Evolutionary conservation across 176 grass and related monocot genomes (phyloP), one percentile per base, ranked within the genome.

Genomic region (Poa annua): DNA sequence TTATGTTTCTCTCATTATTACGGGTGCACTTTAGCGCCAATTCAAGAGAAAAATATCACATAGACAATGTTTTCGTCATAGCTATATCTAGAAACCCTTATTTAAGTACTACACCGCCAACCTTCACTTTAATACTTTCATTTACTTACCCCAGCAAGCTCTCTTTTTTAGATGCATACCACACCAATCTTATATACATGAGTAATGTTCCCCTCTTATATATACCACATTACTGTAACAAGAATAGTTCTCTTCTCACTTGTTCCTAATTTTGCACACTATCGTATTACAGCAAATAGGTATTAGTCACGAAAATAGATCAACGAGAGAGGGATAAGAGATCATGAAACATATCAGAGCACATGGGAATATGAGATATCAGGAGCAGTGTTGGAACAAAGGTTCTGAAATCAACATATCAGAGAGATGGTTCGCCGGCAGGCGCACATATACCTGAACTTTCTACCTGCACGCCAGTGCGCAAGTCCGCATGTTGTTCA

Each of bases 391-490:
- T 17, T 17, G 14, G 49, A 51, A 16, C 49, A 6, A 17, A 16
- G 5, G 5, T 51, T 10, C 12, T 51, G 15, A 17, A 17, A 51
- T 17, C 49, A 16, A 17, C 54, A 0, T 56, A 2, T 96, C 88
- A 88, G 38, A 62, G 12, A 74, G 71, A 19, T 87, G 83, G 75
- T 93, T 93, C 77, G 83, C 85, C 9, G 42, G 32, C 9, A 16
- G 25, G 6, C 22, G 33, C 47, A 91, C 81, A n/a, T 45, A 47
- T 56, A 17, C 85, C 51, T 36, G 26, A 5, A 74, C 39, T 33
- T 93, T 96, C 70, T 79, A 89, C 84, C 60, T 91, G 48, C 84
- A 75, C 8, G 19, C 67, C 20, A 41, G 81, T 12, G n/a, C 61
- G 49, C 61, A 24, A 5, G 77, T 89, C 50, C 16, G 22, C 52